A percentile compares a stretch with the other conserved stretches of the same genome.
These are phyloP conservation scores for Asterophora lycoperdoides DNA, from an alignment of 768 basidiomycete genomes.

Conservation along the genomic window DNA sequence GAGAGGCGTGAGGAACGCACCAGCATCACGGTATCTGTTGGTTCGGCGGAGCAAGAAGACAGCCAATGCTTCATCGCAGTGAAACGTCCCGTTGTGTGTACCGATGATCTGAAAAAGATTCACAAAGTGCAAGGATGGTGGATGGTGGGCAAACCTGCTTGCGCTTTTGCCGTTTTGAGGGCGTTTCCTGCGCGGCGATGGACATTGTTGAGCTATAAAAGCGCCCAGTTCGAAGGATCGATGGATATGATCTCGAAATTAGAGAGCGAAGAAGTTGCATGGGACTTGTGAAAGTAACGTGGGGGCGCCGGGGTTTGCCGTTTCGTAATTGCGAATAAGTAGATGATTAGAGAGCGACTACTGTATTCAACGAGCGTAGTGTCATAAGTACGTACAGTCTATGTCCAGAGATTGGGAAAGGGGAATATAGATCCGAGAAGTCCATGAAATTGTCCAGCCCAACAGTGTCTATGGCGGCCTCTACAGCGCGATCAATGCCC, in stretches of 20 bases:
- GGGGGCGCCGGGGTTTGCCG: constrained; percentile 13
- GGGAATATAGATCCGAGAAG: constrained; percentile 3
- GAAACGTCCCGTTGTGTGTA: constrained; percentile 94
- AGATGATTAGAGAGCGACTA: background rate
- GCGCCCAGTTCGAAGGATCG: no score
- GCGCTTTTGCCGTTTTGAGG: constrained; percentile 40
- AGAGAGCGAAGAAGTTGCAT: background rate
- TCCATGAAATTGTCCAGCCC: background rate
- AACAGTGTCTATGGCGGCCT: background rate
- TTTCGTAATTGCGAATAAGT: background rate
- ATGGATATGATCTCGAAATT: no score
- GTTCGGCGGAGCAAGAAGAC: constrained; percentile 85
- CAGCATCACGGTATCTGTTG: constrained; percentile 66
- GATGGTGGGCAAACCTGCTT: constrained; percentile 20
- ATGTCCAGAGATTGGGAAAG: constrained; percentile 10
- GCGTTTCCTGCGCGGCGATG: constrained; percentile 17
- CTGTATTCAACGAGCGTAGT: constrained; percentile 1
- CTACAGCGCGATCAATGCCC: constrained; percentile 43
- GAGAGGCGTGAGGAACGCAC: constrained; percentile 32
- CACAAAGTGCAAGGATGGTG: background rate
- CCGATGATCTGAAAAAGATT: constrained; percentile 65
- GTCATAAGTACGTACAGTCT: constrained; percentile 7
- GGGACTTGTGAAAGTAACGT: background rate
- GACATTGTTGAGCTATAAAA: constrained; percentile 5
- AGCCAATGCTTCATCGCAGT: constrained; percentile 95